These are phyloP conservation scores for Puccinellia tenuiflora DNA, from an alignment of 176 grass and related monocot genomes.

Conservation along the genomic window DNA sequence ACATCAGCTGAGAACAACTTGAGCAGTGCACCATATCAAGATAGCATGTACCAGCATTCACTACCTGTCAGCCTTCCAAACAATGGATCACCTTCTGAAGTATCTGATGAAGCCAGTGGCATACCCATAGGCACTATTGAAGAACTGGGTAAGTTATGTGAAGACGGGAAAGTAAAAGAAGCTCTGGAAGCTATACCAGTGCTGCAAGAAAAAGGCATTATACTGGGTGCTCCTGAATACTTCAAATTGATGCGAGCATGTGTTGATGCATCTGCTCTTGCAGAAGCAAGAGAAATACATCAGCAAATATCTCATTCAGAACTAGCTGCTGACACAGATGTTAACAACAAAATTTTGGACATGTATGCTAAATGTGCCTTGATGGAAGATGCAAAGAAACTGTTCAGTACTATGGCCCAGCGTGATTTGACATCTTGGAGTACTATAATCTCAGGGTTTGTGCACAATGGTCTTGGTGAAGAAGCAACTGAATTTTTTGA, in stretches of 20 bases:
- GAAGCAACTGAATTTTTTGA: conserved; percentile 72
- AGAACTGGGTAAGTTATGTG: conserved; percentile 72
- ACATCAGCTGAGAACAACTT: conserved; percentile 11
- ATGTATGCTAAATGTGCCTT: conserved; percentile 90
- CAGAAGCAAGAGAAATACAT: conserved; percentile 62
- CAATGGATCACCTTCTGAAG: conserved; percentile 20
- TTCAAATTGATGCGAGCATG: conserved; percentile 74
- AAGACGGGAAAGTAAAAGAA: conserved; percentile 74
- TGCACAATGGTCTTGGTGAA: conserved; percentile 70
- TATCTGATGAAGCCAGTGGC: conserved; percentile 24
- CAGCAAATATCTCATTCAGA: conserved; percentile 43
- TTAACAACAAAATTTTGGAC: conserved; percentile 78
- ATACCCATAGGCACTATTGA: conserved; percentile 62
- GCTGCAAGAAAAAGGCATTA: conserved; percentile 42
- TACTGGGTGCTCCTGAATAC: conserved; percentile 41
- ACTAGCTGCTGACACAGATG: conserved; percentile 33
- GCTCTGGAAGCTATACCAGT: conserved; percentile 53
- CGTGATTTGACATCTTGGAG: conserved; percentile 73
- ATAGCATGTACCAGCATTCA: conserved; percentile 9
- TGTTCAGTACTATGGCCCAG: conserved; percentile 64
- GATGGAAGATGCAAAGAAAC: conserved; percentile 61
- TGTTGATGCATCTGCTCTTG: conserved; percentile 46
- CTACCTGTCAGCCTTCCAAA: neutral
- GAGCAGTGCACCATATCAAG: conserved; percentile 16
- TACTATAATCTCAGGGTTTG: conserved; percentile 76